phyloP scores from a whole-genome alignment of 169 alveolate genomes.

The Eimeria tenella region DNA sequence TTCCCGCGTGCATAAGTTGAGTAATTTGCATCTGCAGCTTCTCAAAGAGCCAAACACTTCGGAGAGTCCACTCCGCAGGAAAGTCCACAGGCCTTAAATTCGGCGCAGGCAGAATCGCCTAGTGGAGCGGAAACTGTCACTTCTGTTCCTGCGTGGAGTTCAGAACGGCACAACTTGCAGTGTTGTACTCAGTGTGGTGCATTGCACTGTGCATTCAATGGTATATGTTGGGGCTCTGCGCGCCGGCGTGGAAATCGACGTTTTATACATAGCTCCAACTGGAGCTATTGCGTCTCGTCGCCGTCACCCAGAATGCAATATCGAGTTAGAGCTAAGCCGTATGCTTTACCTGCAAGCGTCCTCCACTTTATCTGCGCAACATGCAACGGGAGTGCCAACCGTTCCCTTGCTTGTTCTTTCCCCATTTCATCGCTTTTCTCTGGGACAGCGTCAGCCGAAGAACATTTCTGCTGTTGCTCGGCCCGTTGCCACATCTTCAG shows the following conservation, averaged over 20 bases:
- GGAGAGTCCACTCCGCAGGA: background rate
- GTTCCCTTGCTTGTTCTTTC: background rate
- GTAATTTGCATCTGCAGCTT: background rate
- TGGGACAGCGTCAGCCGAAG: background rate
- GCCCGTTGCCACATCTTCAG: slow-evolving; percentile 33
- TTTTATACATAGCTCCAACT: background rate
- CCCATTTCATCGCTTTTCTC: no score
- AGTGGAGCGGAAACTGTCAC: slow-evolving; percentile 15
- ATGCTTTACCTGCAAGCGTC: slow-evolving; percentile 30
- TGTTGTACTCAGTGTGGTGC: no score
- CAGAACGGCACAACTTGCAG: background rate
- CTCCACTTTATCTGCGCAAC: slow-evolving; percentile 22
- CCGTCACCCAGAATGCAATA: background rate
- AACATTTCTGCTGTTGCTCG: background rate
- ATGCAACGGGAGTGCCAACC: slow-evolving; percentile 9
- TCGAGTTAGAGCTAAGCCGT: background rate
- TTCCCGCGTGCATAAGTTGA: no score
- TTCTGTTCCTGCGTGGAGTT: background rate
- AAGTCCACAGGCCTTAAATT: slow-evolving; percentile 17
- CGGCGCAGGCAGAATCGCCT: background rate
- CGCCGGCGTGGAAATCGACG: background rate
- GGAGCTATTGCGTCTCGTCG: background rate
- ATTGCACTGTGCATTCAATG: background rate
- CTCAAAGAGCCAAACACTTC: background rate
- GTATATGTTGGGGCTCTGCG: no score